Evolutionary conservation across 805 yeast species (phyloP), one percentile per base, ranked within the genome.

Genomic region (Metschnikowia cubensis): DNA sequence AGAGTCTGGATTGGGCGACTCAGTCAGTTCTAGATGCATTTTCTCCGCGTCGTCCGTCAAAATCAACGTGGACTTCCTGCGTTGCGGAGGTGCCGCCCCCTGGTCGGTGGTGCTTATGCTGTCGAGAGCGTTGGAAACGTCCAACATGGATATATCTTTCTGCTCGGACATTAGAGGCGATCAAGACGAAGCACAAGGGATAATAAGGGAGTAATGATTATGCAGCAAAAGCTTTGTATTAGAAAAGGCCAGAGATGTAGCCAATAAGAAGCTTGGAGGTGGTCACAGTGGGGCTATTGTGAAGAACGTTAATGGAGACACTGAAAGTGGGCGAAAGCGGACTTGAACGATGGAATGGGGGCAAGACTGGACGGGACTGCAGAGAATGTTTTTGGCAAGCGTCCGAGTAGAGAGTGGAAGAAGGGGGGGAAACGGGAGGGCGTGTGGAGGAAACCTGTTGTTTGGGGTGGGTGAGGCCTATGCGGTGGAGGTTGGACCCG

Each of bases 61-160:
- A 14, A 87, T 81, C 47, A 87, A 59, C 0, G 94, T 86, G 2
- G 91, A 84, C 65, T 84, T 85, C 55, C 89, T 74, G 58, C 88
- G 75, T 7, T 53, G 51, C 1, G 77, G 77, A 14, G 47, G 47
- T 32, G 48, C 44, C 45, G 44, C 29, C 32, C 50, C 55, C 20
- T 34, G 45, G 31, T 55, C 54, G 42, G 39, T 49, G 35, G 35
- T 47, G 20, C 50, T 21, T 33, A 57, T 57, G 49, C 48, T 55
- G 48, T 57, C 59, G 31, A 57, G 55, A 18, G 70, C 74, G 47
- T 63, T 63, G 36, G 75, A 69, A 4, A 72, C 75, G 50, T 73
- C 77, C 49, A 71, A 69, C 77, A 73, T 73, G 36, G 76, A 71
- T 14, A 72, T 70, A 57, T 71, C 76, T 25, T 67, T 67, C 17